Evolutionary conservation across 2,329 filamentous ascomycete genomes (phyloP).

Genomic region (Penicillium sumatraense): DNA sequence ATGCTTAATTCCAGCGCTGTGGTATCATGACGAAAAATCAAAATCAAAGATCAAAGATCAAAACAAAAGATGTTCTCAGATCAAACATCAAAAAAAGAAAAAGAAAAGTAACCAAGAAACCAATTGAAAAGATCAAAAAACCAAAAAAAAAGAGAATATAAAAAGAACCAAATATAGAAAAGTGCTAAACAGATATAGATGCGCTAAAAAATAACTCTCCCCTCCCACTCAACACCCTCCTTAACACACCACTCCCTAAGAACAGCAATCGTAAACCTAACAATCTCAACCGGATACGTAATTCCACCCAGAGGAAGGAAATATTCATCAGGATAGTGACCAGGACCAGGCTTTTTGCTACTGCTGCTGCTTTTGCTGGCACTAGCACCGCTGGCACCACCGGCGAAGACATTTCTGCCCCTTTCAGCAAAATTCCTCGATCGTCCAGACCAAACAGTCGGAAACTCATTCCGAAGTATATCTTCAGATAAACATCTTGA

Average conservation of each 20-base stretch:
- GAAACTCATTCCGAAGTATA: slow-evolving; percentile 46
- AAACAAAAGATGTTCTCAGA: too few species aligned
- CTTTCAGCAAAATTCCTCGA: slow-evolving; percentile 43
- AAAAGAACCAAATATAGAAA: too few species aligned
- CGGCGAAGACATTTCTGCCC: slow-evolving; percentile 39
- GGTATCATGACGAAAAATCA: slow-evolving; percentile 35
- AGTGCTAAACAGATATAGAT: too few species aligned
- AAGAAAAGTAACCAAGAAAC: too few species aligned
- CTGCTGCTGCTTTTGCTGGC: too few species aligned
- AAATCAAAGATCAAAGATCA: background rate
- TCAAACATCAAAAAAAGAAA: too few species aligned
- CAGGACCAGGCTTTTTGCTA: too few species aligned
- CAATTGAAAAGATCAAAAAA: too few species aligned
- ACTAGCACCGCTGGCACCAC: too few species aligned
- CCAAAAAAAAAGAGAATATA: too few species aligned
- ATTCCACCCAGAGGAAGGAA: slow-evolving; percentile 50
- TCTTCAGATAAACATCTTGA: slow-evolving; percentile 46
- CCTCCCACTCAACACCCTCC: slow-evolving; percentile 51
- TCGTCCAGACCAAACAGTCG: slow-evolving; percentile 49
- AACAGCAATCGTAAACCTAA: slow-evolving; percentile 50
- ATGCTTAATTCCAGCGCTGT: slow-evolving; percentile 31
- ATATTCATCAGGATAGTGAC: slow-evolving; percentile 43
- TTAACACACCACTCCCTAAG: slow-evolving; percentile 53
- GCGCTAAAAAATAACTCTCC: slow-evolving; percentile 44
- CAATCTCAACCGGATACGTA: slow-evolving; percentile 49